Percentiles rank a stretch among this genome's conserved stretches.
These are phyloP conservation scores for Fusarium lyarnte DNA, from an alignment of 2,329 filamentous ascomycete species.

Conservation along the genomic window DNA sequence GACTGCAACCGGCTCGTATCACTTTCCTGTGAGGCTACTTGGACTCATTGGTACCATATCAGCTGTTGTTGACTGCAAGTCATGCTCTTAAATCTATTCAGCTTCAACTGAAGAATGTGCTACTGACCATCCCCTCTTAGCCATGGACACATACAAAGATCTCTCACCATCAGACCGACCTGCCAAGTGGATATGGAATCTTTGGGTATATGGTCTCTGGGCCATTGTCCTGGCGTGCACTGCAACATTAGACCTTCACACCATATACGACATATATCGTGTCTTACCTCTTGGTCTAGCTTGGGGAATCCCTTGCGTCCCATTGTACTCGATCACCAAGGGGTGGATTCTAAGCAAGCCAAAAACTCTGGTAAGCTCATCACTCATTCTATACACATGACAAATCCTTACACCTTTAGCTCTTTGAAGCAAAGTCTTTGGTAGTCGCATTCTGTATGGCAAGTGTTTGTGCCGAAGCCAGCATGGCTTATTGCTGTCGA, in stretches of 20 bases:
- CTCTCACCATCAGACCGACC: neutral
- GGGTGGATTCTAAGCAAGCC: slow-evolving; percentile 9
- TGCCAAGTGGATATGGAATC: slow-evolving; percentile 9
- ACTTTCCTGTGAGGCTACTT: slow-evolving; percentile 7
- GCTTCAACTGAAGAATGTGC: fast-evolving
- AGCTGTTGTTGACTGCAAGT: slow-evolving; percentile 13
- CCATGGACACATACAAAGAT: slow-evolving; percentile 24
- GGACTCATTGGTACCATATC: slow-evolving; percentile 18
- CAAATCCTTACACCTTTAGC: neutral
- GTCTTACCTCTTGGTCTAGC: slow-evolving; percentile 18
- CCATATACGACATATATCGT: slow-evolving; percentile 16
- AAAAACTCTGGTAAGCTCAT: slow-evolving; percentile 8
- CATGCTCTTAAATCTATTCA: neutral
- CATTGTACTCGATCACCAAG: neutral
- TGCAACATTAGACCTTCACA: neutral
- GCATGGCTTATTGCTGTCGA: slow-evolving; percentile 16
- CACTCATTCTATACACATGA: fast-evolving
- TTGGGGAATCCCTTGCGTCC: slow-evolving; percentile 21
- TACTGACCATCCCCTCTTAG: neutral
- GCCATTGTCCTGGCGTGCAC: neutral
- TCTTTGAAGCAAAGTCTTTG: slow-evolving; percentile 16
- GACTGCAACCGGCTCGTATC: slow-evolving; percentile 2
- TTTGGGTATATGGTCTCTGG: slow-evolving; percentile 10
- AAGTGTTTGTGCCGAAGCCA: slow-evolving; percentile 7
- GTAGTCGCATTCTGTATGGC: slow-evolving; percentile 21